Percentiles rank a stretch among this genome's conserved stretches.
Evolutionary conservation across 1,139 yeast species (phyloP).

Genomic region (Candida labiduridarum): DNA sequence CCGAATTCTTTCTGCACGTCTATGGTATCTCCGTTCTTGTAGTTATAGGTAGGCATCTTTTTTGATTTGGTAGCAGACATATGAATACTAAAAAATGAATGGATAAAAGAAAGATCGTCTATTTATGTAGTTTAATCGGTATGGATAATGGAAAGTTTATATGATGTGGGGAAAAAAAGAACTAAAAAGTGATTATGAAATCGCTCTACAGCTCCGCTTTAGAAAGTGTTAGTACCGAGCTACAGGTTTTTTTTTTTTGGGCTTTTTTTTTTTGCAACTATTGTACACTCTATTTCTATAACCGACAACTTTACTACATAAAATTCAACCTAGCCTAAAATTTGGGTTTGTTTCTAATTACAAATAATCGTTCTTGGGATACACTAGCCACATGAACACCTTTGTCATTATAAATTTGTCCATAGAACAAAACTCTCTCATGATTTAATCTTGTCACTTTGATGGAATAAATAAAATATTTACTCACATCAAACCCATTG

Average conservation of each 20-base stretch:
- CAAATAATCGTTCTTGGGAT: constrained; percentile 46
- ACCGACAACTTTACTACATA: no score
- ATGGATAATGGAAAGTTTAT: neutral
- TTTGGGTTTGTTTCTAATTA: constrained; percentile 19
- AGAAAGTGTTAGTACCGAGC: neutral
- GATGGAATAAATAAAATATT: constrained; percentile 41
- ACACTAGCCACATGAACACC: constrained; percentile 43
- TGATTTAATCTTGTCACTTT: constrained; percentile 39
- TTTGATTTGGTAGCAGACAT: no score
- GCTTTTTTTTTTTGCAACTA: constrained; percentile 1
- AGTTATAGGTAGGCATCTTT: constrained; percentile 12
- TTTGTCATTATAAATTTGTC: constrained; percentile 34
- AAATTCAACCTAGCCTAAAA: neutral
- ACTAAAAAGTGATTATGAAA: neutral
- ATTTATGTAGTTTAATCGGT: no score
- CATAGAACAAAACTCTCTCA: constrained; percentile 41
- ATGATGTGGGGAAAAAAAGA: neutral
- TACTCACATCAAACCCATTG: constrained; percentile 42
- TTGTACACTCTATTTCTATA: neutral
- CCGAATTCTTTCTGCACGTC: constrained; percentile 24
- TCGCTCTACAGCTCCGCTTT: neutral
- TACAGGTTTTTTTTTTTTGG: neutral
- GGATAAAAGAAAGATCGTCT: neutral
- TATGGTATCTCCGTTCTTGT: constrained; percentile 14
- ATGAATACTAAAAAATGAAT: neutral